Percentiles rank a stretch among this genome's conserved stretches.
Evolutionary conservation across 257 asterid species (phyloP).

Genomic region (Ilex asprella): DNA sequence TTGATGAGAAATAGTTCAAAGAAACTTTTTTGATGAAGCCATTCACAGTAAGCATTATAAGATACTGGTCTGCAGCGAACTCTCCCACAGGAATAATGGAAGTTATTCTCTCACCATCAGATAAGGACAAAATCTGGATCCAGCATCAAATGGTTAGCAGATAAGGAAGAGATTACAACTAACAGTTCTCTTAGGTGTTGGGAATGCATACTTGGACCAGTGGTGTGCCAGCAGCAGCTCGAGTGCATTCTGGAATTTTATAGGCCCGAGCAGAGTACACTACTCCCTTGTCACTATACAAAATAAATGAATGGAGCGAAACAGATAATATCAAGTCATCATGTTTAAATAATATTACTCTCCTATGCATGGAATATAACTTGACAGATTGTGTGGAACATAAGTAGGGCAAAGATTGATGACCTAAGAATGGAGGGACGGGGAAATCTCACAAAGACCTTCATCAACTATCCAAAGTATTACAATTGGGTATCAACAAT

Average conservation of each 20-base stretch:
- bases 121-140: conserved; percentile 71
- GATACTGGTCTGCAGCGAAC: conserved; percentile 73
- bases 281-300: conserved; percentile 82
- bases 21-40: conserved; percentile 94
- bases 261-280: conserved; percentile 89
- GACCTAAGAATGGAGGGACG: no score
- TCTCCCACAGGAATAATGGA: conserved; percentile 93
- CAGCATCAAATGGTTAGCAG: conserved; percentile 14
- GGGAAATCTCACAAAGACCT: no score
- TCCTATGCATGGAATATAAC: background rate
- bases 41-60: conserved; percentile 86
- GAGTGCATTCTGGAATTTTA: conserved; percentile 88
- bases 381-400: background rate
- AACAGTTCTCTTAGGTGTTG: conserved; percentile 10
- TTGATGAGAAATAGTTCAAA: conserved; percentile 78
- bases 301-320: background rate
- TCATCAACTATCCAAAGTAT: no score
- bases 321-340: background rate
- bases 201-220: conserved; percentile 69
- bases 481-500: no score
- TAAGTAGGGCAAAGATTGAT: background rate
- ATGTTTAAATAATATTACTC: background rate
- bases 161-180: conserved; percentile 8
- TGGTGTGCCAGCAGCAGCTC: conserved; percentile 95
- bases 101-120: conserved; percentile 97